Evolutionary conservation across 371 early-diverging fungal species (phyloP), one percentile per base, ranked within the genome.

Genomic region (Gilbertella persicaria): DNA sequence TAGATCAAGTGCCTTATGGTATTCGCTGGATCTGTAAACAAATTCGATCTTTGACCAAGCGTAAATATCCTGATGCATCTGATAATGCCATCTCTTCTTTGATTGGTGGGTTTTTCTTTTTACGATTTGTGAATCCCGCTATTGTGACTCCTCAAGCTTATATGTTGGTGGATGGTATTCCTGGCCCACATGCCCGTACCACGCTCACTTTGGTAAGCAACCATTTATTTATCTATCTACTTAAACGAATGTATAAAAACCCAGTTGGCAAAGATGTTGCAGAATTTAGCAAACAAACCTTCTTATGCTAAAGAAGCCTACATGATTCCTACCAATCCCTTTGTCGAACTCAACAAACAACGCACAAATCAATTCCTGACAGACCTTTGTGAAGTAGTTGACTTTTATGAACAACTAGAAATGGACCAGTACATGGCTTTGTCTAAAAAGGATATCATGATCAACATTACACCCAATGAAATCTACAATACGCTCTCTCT

Each of bases 21-120:
- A 95, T 96, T 63, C 82, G 95, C n/a, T 96, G 95, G 95, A 92
- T 96, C 42, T 96, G 96, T 71, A 96, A 96, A 62, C 94, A 95
- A 73, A 95, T 96, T 68, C 79, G 89, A 14, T 87, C 87, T 5
- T 67, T 95, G 55, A 91, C 94, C 5, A 90, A 90, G 83, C 59
- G 89, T 56, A 88, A 87, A 67, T 93, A 87, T 74, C 94, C 95
- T 0, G 85, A 93, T 39, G 88, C 91, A 14, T 78, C 91, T n/a
- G 93, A 93, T 42, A 73, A 79, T 48, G 85, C 87, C 21, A 85
- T 93, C 19, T 89, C 90, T 66, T 93, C 95, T 23, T 70, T 95
- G 20, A 93, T 96, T 66, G 96, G 95, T 33, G 95, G 94, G 1
- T 95, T 96, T 71, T 95, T 95, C 67, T 92, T 96, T 66, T 73